These are phyloP conservation scores for Leucogyrophana mollusca DNA, from an alignment of 768 basidiomycete genomes.

Conservation along the genomic window DNA sequence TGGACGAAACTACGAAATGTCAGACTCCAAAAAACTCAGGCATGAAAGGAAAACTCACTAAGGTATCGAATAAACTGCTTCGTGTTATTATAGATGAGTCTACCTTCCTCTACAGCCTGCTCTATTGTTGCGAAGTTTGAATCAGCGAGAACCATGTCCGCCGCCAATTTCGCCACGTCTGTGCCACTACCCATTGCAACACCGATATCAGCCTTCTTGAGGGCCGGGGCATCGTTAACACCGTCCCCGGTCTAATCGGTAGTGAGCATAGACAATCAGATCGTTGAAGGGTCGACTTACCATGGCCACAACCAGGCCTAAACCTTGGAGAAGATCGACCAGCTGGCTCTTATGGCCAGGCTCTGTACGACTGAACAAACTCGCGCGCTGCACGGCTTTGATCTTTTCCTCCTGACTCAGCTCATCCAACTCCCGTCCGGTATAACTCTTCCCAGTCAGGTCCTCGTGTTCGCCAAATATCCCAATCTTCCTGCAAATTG, in stretches of 20 bases:
- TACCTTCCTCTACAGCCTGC: constrained; percentile 93
- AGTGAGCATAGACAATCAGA: neutral
- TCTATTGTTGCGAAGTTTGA: constrained; percentile 99
- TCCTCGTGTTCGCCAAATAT: constrained; percentile 88
- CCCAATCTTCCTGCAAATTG: constrained; percentile 94
- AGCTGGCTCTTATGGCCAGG: constrained; percentile 94
- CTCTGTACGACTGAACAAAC: constrained; percentile 91
- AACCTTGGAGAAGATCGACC: constrained; percentile 88
- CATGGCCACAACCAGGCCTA: constrained; percentile 96
- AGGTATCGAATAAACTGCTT: constrained; percentile 99
- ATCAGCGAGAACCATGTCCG: constrained; percentile 97
- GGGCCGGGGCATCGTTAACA: constrained; percentile 96
- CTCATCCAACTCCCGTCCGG: constrained; percentile 87
- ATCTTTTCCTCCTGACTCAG: constrained; percentile 81
- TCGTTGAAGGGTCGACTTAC: constrained; percentile 34
- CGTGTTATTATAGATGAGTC: constrained; percentile 98
- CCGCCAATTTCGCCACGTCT: constrained; percentile 96
- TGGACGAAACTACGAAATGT: constrained; percentile 70
- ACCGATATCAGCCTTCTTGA: constrained; percentile 97
- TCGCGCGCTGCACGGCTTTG: constrained; percentile 81
- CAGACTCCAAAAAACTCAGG: constrained; percentile 3
- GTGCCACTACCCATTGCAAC: constrained; percentile 99
- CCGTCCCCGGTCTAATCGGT: constrained; percentile 82
- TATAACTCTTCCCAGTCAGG: constrained; percentile 92
- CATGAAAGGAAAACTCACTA: constrained; percentile 49